A percentile compares a stretch with the other conserved stretches of the same genome.
Evolutionary conservation across 1,284 basidiomycete species (phyloP).

Genomic region (Sporisorium graminicola): DNA sequence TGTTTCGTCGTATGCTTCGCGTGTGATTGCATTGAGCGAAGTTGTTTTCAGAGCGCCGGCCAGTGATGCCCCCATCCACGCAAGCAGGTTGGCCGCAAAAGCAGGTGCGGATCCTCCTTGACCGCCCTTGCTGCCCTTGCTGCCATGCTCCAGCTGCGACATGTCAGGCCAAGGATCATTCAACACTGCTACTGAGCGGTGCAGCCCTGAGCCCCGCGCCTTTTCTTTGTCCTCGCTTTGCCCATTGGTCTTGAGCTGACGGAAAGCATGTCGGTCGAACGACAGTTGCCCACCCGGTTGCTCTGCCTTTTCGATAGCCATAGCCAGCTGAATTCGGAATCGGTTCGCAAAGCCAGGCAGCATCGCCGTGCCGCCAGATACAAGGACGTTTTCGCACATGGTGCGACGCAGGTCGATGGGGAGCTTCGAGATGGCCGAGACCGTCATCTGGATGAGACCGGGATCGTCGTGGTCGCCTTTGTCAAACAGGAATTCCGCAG

Average conservation of each 20-base stretch:
- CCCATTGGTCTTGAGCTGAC: background rate
- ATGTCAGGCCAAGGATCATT: slow-evolving; percentile 45
- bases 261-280: slow-evolving; percentile 21
- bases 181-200: slow-evolving; percentile 26
- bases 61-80: slow-evolving; percentile 93
- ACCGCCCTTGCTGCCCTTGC: background rate
- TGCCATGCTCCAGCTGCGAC: background rate
- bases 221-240: background rate
- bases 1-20: slow-evolving; percentile 44
- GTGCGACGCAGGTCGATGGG: slow-evolving; percentile 88
- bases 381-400: slow-evolving; percentile 83
- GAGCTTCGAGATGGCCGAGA: slow-evolving; percentile 74
- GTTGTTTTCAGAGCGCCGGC: slow-evolving; percentile 75
- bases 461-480: slow-evolving; percentile 81
- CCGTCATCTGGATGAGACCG: slow-evolving; percentile 79
- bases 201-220: slow-evolving; percentile 2
- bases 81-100: slow-evolving; percentile 81
- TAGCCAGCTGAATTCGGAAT: slow-evolving; percentile 80
- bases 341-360: slow-evolving; percentile 91
- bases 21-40: slow-evolving; percentile 37
- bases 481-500: slow-evolving; percentile 89
- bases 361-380: slow-evolving; percentile 89
- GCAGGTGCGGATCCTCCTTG: slow-evolving; percentile 82
- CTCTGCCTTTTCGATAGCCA: slow-evolving; percentile 71
- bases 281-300: slow-evolving; percentile 25